Evolutionary conservation across 345 rosid species (phyloP), one percentile per base, ranked within the genome.

Genomic region (Sisymbrium altissimum): DNA sequence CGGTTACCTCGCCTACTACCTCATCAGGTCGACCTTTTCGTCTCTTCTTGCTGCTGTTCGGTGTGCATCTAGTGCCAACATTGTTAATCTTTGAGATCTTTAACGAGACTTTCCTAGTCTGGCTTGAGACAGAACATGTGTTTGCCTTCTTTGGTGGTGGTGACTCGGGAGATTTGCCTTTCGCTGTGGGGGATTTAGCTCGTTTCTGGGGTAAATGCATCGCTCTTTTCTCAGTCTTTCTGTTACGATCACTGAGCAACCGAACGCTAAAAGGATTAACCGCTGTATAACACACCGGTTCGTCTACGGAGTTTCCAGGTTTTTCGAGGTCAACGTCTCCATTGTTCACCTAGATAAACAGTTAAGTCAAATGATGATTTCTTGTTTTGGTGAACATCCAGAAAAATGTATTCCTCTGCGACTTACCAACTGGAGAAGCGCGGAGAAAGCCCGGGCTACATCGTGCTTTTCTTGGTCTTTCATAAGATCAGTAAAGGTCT

Each of bases 341-440:
- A 76, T 90, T 90, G 81, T 96, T 96, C 77, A 92, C 98, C 99
- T 96, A 88, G 49, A 45, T 54, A 75, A 25, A 79, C 13, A 64
- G 19, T 43, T 5, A 9, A 11, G 7, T 8, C 36, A 21, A 9
- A 11, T 63, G 19, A 18, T 53, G 55, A 60, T 19, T 19, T 29
- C 43, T 29, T 27, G 66, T 30, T 62, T 63, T 38, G 12, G 27
- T 38, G 45, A 40, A 52, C 49, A 61, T 25, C 23, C 7, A 23
- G 7, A 45, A 18, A 25, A 29, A 61, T 9, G 25, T 53, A 39
- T 43, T 17, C 33, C 32, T 23, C 23, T 43, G 55, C 9, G 54
- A 59, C 75, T 79, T 87, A 95, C 97, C 96, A 95, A 82, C 79
- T 95, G 99, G 72, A 95, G 99, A 71, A 95, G 96, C 2, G 96